Evolutionary conservation across 2,329 filamentous ascomycete species (phyloP), one percentile per base, ranked within the genome.

Genomic region (Trichoderma sp.): DNA sequence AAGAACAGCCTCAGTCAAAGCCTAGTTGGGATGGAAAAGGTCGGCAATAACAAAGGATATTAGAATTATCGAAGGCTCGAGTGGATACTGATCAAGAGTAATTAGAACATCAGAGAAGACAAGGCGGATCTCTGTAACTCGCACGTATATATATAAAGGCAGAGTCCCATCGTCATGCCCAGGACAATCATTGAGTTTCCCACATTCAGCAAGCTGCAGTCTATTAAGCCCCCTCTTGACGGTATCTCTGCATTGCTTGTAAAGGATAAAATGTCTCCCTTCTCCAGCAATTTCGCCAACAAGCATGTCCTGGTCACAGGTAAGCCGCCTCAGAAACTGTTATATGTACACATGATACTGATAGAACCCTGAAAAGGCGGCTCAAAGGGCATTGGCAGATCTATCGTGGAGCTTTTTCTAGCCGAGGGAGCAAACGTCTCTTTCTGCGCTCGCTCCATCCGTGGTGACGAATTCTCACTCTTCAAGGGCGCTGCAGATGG

Each of bases 341-440:
- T 17, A 19, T 17, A 2, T 43, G 5, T 3, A 5, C 3, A 28
- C 7, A 19, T n/a, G n/a, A n/a, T 17, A 55, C 12, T 52, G 41
- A 60, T 3, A 39, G 12, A 52, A 10, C 24, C 14, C n/a, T 19
- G 2, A 10, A 6, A 19, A 71, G 70, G 72, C 7, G 72, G 72
- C 0, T 67, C 66, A 5, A 73, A 73, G 28, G 72, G 72, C 2
- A 70, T 73, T n/a, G 72, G 72, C 0, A 70, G 52, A 44, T 69
- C 65, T 2, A 69, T 71, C 1, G 70, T 69, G 0, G 65, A 73
- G 39, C 39, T 43, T 1, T 69, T 73, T 10, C 66, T 73, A 12
- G 21, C 48, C n/a, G 72, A 72, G 34, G 70, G 72, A 6, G 72
- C 70, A 14, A 72, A 73, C 21, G 72, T 73, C 3, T 73, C 72